Evolutionary conservation across 257 asterid species (phyloP).

Genomic region (Solanum raphanifolium): DNA sequence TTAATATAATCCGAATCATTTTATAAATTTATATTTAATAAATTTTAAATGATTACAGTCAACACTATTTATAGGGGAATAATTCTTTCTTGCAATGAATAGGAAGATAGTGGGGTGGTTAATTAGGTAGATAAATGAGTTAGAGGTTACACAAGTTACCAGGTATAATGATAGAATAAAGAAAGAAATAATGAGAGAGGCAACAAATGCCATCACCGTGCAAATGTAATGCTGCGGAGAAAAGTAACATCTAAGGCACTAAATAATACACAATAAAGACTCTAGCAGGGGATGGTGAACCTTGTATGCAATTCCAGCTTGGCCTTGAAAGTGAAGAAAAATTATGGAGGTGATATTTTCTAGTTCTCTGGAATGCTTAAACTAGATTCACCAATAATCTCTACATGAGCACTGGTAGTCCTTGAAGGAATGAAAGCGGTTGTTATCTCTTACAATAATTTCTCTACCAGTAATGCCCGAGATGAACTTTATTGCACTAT

Average conservation of each 20-base stretch:
- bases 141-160: not conserved
- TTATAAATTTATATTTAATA: too few species aligned
- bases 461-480: slow-evolving; percentile 60
- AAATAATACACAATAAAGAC: not conserved
- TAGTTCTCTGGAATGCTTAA: not conserved
- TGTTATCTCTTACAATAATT: slow-evolving; percentile 70
- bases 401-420: slow-evolving; percentile 63
- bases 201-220: not conserved
- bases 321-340: not conserved
- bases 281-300: not conserved
- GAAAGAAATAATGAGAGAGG: not conserved
- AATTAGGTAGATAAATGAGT: not conserved
- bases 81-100: not conserved
- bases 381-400: slow-evolving; percentile 61
- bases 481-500: slow-evolving; percentile 73
- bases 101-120: not conserved
- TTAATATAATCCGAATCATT: too few species aligned
- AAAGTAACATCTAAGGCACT: not conserved
- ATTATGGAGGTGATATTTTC: not conserved
- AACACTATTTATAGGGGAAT: not conserved
- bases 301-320: not conserved
- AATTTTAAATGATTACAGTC: too few species aligned
- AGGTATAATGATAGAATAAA: not conserved
- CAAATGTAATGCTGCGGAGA: not conserved
- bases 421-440: slow-evolving; percentile 58